Evolutionary conservation across 345 rosid species (phyloP), one percentile per base, ranked within the genome.

Genomic region (Litchi chinensis): DNA sequence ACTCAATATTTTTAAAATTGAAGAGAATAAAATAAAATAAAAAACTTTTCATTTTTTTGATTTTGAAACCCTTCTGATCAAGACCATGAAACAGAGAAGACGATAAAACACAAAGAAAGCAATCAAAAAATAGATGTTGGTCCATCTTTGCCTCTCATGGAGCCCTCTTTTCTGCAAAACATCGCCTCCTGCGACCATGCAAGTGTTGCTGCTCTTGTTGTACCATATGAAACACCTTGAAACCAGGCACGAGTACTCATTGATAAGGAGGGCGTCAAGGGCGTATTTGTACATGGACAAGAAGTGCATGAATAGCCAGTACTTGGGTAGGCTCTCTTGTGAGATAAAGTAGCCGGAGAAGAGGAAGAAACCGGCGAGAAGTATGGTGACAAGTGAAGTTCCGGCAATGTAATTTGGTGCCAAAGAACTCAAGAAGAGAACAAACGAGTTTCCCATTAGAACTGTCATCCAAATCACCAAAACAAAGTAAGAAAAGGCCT

Each of bases 271-370:
- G 0, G 96, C 96, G 15, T 95, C 99, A 10, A 95, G 91, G 1
- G 95, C 97, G 68, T 95, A 95, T 73, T 91, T 95, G 79, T 95
- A 95, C 99, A 95, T 93, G 7, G 99, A 95, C 69, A 95, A 75
- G 82, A 90, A 93, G 78, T 95, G 91, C 99, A 95, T 95, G 87
- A 93, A 92, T 3, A 92, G 89, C 98, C 99, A 95, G 68, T 91
- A 95, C 86, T 89, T 91, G 8, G 98, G 99, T 68, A 95, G 71
- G 68, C 96, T 89, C 3, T 90, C 92, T 72, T 87, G 81, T 3
- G 98, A 89, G 11, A 95, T 92, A 86, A 95, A 95, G 84, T 95
- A 95, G 10, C 99, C 99, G 1, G 98, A 95, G 85, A 95, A 95
- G 76, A 95, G 88, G 73, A 95, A 95, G 86, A 93, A 93, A 2